Base-by-base conservation (phyloP, 768 basidiomycete genomes). In the Tephrocybe rancida region DNA sequence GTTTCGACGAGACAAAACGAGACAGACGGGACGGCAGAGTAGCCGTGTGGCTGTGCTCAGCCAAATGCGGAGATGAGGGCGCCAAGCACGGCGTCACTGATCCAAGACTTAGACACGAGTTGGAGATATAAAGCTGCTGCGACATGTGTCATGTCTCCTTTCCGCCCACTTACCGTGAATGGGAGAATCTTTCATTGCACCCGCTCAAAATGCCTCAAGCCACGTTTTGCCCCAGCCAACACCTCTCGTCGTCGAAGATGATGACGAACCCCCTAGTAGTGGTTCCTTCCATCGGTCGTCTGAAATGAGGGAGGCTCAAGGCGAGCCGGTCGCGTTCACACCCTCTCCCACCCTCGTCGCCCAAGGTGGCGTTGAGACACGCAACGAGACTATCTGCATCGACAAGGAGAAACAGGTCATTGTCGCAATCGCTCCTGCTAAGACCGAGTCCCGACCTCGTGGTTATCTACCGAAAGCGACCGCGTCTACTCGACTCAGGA, bases 191-290 rank as follows among this genome's bases (percentile, higher is more conserved):
- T 67, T 58, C 56, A 53, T 66, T 54, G 48, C 56, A 44, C 41
- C 67, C 38, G 46, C 64, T 59, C 54, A 63, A 34, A 66, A 70
- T 70, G 67, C 49, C 55, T 53, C 65, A 49, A 68, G 57, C 53
- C 62, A 57, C 54, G 62, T 58, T 55, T 62, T 71, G 61, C 66
- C 68, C 38, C 70, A 69, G 62, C 66, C 70, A 65, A 58, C 69
- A 56, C 59, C 65, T 42, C 60, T 69, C 55, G 58, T 69, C 64
- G 59, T 64, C 54, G 74, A 76, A 70, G 73, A 76, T 54, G 73
- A 74, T 55, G 73, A 76, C 35, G 72, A 74, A 67, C 74, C 73
- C 59, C 73, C 74, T 73, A 73, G 71, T 74, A 73, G 69, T 71
- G 67, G 70, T 59, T 61, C 57, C 63, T 22, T 57, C 54, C n/a